Evolutionary conservation across 305 asterid genomes (phyloP).

Genomic region (Rubia peregrina): DNA sequence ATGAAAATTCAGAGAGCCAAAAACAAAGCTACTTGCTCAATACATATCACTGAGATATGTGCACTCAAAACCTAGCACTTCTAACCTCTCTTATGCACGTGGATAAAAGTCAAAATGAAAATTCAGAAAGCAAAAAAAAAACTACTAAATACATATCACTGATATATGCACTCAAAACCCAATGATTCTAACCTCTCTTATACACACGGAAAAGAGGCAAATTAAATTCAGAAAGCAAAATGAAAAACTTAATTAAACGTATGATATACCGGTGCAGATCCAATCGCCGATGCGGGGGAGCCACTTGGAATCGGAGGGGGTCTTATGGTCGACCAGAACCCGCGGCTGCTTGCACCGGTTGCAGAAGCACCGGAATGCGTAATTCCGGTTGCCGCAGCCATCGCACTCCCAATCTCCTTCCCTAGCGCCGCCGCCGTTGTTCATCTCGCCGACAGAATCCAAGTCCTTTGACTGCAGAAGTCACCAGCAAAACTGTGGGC

Average conservation of each 20-base stretch:
- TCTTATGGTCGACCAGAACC: conserved; percentile 62
- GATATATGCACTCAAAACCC: no score
- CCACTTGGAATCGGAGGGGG: conserved; percentile 84
- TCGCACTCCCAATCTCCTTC: conserved; percentile 92
- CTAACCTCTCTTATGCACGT: not conserved
- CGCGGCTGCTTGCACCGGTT: conserved; percentile 88
- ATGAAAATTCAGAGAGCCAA: no score
- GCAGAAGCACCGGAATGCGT: conserved; percentile 78
- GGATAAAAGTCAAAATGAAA: not conserved
- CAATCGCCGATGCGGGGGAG: conserved; percentile 92
- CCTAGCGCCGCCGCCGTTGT: conserved; percentile 34
- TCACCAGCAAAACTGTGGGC: not conserved
- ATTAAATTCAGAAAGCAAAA: not conserved
- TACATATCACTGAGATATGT: not conserved
- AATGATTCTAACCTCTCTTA: not conserved
- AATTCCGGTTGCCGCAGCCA: conserved; percentile 65
- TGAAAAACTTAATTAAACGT: not conserved
- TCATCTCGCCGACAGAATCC: not conserved
- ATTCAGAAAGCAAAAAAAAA: not conserved
- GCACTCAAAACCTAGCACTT: no score
- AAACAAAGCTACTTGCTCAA: no score
- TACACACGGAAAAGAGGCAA: not conserved
- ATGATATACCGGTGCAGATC: conserved; percentile 63
- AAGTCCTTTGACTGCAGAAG: not conserved
- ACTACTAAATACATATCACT: not conserved